Base-by-base conservation (phyloP, 768 basidiomycete genomes). In the Collybia mongolica region DNA sequence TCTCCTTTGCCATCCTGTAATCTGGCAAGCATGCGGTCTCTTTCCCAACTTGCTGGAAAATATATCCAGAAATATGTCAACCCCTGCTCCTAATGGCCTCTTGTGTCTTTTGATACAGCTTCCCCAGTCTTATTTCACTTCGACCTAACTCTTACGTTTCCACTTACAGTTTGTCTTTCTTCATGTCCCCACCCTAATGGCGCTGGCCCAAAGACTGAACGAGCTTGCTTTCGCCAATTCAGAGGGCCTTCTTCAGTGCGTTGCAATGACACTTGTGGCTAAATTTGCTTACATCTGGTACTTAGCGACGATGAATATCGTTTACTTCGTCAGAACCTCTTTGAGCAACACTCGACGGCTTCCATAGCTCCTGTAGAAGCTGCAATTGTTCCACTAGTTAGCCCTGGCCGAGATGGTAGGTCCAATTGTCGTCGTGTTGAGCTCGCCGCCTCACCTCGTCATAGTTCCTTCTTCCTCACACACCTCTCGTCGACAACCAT, bases 261-360 rank as follows among this genome's bases (percentile, higher is more conserved):
- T 72, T 19, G 22, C 24, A 15, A 43, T 19, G 19, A 12, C 14
- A n/a, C 20, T 29, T 14, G 9, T 29, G 23, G 5, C 22, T 17
- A n/a, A 17, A 11, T 4, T 41, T 5, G 12, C 48, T 3, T 17
- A 19, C 40, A 18, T 35, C 22, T 26, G 14, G 20, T 38, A 18
- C 6, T n/a, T 65, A 89, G 87, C 58, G 85, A 88, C 64, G 83
- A 88, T 55, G 86, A 86, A 63, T 88, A 88, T 60, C 79, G 86
- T 20, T 66, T 88, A 8, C 73, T 89, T 39, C 79, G 86, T 9
- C 83, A 84, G 62, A 82, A 79, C 59, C 68, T 83, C 32, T 88
- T 89, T 58, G 80, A 86, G 63, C 77, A 81, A 37, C 76, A 81
- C 55, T 70, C 81, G 18, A 64, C 60, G 46, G 67, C 50, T 39